Evolutionary conservation across 2,329 filamentous ascomycete species (phyloP).

Genomic region (Trichothecium sympodiale): DNA sequence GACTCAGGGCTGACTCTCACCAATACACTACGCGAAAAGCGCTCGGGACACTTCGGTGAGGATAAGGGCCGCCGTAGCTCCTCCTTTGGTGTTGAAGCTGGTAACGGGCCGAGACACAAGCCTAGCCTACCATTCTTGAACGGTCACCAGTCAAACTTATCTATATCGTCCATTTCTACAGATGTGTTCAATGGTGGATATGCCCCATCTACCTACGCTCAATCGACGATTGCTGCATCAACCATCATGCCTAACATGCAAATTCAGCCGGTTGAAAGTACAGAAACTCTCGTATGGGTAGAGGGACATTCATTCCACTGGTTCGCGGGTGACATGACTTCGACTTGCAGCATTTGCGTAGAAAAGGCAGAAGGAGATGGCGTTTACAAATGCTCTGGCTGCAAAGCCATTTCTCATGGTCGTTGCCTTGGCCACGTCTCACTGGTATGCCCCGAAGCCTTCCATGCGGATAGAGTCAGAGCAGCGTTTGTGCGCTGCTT

Average conservation of each 20-base stretch:
- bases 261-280: slow-evolving; percentile 67
- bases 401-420: slow-evolving; percentile 44
- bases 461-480: slow-evolving; percentile 49
- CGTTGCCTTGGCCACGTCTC: slow-evolving; percentile 52
- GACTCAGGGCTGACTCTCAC: slow-evolving; percentile 87
- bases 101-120: slow-evolving; percentile 45
- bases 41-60: slow-evolving; percentile 82
- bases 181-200: slow-evolving; percentile 58
- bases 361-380: slow-evolving; percentile 63
- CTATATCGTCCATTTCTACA: slow-evolving; percentile 47
- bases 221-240: slow-evolving; percentile 75
- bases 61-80: slow-evolving; percentile 75
- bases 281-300: slow-evolving; percentile 71
- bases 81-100: slow-evolving; percentile 75
- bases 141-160: slow-evolving; percentile 48
- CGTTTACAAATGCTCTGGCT: slow-evolving; percentile 63
- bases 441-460: slow-evolving; percentile 52
- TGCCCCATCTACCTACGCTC: slow-evolving; percentile 73
- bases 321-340: slow-evolving; percentile 45
- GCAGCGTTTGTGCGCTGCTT: slow-evolving; percentile 55
- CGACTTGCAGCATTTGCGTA: slow-evolving; percentile 63
- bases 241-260: slow-evolving; percentile 81
- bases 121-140: slow-evolving; percentile 66
- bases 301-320: slow-evolving; percentile 74
- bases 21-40: slow-evolving; percentile 81